These are phyloP conservation scores for Plasmodium ovale DNA, from an alignment of 169 alveolate species.

Conservation along the genomic window DNA sequence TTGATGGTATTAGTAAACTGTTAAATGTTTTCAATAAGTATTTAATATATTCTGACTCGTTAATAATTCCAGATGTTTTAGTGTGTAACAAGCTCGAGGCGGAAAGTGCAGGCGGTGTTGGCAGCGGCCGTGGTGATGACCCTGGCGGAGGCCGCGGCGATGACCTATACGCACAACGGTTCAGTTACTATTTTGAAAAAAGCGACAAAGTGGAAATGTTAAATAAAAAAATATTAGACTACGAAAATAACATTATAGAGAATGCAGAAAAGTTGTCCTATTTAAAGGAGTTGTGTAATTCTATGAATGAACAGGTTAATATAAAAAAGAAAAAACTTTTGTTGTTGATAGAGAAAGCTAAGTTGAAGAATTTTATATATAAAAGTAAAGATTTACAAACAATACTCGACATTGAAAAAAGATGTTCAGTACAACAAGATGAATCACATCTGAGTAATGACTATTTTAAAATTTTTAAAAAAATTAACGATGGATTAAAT, in stretches of 20 bases:
- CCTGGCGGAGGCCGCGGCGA: neutral
- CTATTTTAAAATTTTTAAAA: constrained; percentile 34
- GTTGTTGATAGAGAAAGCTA: constrained; percentile 62
- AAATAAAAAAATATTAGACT: constrained; percentile 52
- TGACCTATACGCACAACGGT: neutral
- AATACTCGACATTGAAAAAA: constrained; percentile 25
- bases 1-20: constrained; percentile 72
- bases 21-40: constrained; percentile 61
- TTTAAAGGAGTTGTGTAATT: constrained; percentile 53
- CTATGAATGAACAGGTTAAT: constrained; percentile 33
- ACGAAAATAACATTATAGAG: constrained; percentile 66
- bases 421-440: neutral
- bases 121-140: neutral
- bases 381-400: constrained; percentile 59
- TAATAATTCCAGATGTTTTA: constrained; percentile 56
- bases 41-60: constrained; percentile 67
- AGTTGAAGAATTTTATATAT: constrained; percentile 28
- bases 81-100: constrained; percentile 15
- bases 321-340: constrained; percentile 43
- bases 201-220: constrained; percentile 30
- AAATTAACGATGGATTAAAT: constrained; percentile 51
- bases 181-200: constrained; percentile 40
- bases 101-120: neutral
- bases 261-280: constrained; percentile 47
- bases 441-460: constrained; percentile 16